Conservation (phyloP, 805 yeast species). For the Kazachstania kunashirensis region DNA sequence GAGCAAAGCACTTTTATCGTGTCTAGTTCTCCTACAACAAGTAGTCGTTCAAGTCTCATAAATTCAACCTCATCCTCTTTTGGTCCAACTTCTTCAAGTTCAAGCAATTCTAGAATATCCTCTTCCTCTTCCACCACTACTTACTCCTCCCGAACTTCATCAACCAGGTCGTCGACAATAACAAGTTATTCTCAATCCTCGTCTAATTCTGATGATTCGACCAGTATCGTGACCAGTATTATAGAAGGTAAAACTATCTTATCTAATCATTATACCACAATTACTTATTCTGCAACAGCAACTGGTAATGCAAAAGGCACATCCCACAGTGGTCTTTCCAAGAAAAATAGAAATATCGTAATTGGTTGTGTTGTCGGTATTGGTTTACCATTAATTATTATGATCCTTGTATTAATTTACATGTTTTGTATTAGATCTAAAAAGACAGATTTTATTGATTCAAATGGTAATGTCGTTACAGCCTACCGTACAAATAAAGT, state of each 20-base stretch:
- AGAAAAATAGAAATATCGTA: slow-evolving; percentile 41
- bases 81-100: neutral
- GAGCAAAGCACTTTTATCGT: neutral
- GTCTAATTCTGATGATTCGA: slow-evolving; percentile 6
- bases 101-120: neutral
- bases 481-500: slow-evolving; percentile 19
- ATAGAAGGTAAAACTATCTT: slow-evolving; percentile 27
- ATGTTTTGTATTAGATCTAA: slow-evolving; percentile 18
- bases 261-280: slow-evolving; percentile 23
- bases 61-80: neutral
- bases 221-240: slow-evolving; percentile 16
- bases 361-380: slow-evolving; percentile 63
- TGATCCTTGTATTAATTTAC: slow-evolving; percentile 12
- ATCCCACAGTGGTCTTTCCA: slow-evolving; percentile 34
- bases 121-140: slow-evolving; percentile 2
- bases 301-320: slow-evolving; percentile 18
- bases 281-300: slow-evolving; percentile 21
- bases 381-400: slow-evolving; percentile 45
- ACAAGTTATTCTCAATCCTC: slow-evolving; percentile 8
- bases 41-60: neutral
- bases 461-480: slow-evolving; percentile 26
- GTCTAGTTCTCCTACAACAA: neutral
- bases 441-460: slow-evolving; percentile 23
- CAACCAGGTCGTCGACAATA: slow-evolving; percentile 4
- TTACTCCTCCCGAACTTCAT: slow-evolving; percentile 4